These are phyloP conservation scores for Chalciporus pseudorubinellus DNA, from an alignment of 768 basidiomycete genomes.

Conservation along the genomic window DNA sequence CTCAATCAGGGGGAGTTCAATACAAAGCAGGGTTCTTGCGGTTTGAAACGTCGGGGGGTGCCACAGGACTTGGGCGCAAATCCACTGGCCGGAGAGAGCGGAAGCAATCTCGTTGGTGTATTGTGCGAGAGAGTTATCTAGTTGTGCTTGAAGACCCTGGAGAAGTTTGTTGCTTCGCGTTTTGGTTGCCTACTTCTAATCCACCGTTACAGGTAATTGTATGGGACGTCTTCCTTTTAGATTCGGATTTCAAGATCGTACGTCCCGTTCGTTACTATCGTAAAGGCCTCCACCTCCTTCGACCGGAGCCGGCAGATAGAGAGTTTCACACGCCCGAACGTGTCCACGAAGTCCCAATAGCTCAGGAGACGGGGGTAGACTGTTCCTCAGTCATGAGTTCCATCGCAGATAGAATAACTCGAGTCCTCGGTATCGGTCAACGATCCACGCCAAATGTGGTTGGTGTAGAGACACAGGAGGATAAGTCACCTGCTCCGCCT, in stretches of 20 bases:
- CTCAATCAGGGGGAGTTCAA: constrained; percentile 79
- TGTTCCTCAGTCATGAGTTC: constrained; percentile 46
- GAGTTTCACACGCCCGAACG: constrained; percentile 21
- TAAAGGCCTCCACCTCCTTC: constrained; percentile 72
- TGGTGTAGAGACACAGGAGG: constrained; percentile 6
- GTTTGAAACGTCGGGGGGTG: constrained; percentile 52
- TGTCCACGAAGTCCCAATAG: constrained; percentile 17
- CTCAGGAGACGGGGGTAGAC: constrained; percentile 32
- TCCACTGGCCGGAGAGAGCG: constrained; percentile 56
- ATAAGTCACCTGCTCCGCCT: background rate
- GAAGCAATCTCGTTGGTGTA: constrained; percentile 82
- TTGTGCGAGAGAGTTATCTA: constrained; percentile 88
- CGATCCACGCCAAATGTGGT: constrained; percentile 12
- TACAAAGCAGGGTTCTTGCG: constrained; percentile 87
- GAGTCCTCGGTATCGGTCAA: constrained; percentile 39
- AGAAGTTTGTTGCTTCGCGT: constrained; percentile 48
- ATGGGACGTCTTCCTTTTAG: constrained; percentile 93
- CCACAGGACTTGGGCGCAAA: constrained; percentile 62
- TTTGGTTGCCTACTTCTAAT: background rate
- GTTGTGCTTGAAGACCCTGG: constrained; percentile 85
- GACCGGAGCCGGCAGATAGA: constrained; percentile 33
- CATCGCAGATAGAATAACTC: constrained; percentile 46
- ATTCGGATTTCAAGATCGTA: constrained; percentile 84
- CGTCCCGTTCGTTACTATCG: constrained; percentile 89
- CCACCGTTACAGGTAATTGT: constrained; percentile 55